Evolutionary conservation across 192 early-diverging fungal genomes (phyloP).

Genomic region (Backusella circina): DNA sequence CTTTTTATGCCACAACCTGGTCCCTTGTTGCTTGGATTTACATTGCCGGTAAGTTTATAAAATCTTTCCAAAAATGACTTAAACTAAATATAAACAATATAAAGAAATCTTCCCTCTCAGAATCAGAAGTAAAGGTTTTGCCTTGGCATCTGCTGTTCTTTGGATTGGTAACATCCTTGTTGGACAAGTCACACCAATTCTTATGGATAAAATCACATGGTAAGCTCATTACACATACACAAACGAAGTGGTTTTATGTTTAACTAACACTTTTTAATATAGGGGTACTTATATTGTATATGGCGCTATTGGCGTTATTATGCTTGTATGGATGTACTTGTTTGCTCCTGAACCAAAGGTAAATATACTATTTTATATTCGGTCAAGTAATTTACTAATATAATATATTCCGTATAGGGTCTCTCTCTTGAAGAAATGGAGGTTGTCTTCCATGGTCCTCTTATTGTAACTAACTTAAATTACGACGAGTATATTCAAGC

Average conservation of each 20-base stretch:
- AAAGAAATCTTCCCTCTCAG: slow-evolving; percentile 81
- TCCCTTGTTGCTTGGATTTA: slow-evolving; percentile 88
- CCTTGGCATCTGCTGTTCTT: slow-evolving; percentile 76
- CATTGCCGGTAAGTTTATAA: slow-evolving; percentile 45
- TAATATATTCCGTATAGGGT: background rate
- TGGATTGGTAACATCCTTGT: slow-evolving; percentile 70
- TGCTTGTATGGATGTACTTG: slow-evolving; percentile 6
- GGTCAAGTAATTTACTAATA: background rate
- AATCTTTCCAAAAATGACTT: background rate
- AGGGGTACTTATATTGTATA: slow-evolving; percentile 15
- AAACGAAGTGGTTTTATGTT: background rate
- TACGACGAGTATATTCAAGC: slow-evolving; percentile 11
- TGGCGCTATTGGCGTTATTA: slow-evolving; percentile 14
- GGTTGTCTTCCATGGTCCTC: slow-evolving; percentile 20
- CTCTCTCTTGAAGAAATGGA: slow-evolving; percentile 28
- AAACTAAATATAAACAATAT: background rate
- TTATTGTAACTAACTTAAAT: slow-evolving; percentile 19
- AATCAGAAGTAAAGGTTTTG: slow-evolving; percentile 78
- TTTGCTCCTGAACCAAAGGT: slow-evolving; percentile 5
- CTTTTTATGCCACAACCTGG: slow-evolving; percentile 82
- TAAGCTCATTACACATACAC: background rate
- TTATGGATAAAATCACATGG: slow-evolving; percentile 23
- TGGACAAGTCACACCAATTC: slow-evolving; percentile 10
- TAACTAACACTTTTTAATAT: background rate
- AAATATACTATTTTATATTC: background rate